Base-by-base conservation (phyloP, 202 grass and related monocot genomes). In the Carex arenaria region DNA sequence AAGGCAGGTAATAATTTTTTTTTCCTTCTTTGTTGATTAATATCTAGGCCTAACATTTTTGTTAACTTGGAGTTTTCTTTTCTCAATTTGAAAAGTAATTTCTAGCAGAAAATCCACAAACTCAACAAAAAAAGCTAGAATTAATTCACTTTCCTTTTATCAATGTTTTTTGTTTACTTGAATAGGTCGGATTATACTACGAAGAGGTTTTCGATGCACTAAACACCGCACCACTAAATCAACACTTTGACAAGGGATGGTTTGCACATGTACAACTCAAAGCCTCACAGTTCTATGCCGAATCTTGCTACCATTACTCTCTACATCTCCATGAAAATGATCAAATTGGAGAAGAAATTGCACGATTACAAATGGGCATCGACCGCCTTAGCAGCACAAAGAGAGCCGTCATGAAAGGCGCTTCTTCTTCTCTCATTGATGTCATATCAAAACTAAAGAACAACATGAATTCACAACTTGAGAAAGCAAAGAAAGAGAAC, bases 401-500 rank as follows among this genome's bases (percentile, higher is more conserved):
- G 87, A 98, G 91, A 82, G 80, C 26, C 45, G 77, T 88, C 3
- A 98, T 88, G 2, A 98, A 74, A 79, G 92, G 90, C 67, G 92
- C 89, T 77, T 88, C 90, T 49, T 82, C 86, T 17, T 84, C 85
- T 89, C 84, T 93, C 70, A 38, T 95, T 4, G 85, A 87, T 86
- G 87, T 86, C 38, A 86, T 91, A 78, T 91, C 87, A 57, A 93
- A 87, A 81, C 82, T 93, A 38, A 87, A 95, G 72, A 85, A 18
- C 67, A 95, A 83, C 72, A 98, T 95, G 92, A 98, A 85, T 73
- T 82, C 60, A 34, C 90, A 85, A 80, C 86, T 95, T 49, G 87
- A 93, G 63, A 95, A 88, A 80, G 92, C 95, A 63, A 85, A 80
- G 13, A 98, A 93, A 84, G 95, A 98, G 80, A 98, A 98, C 61